A percentile compares a stretch with the other conserved stretches of the same genome.
These are phyloP conservation scores for Globisporangium acanthophoron DNA, from an alignment of 352 stramenopile species.

Conservation along the genomic window DNA sequence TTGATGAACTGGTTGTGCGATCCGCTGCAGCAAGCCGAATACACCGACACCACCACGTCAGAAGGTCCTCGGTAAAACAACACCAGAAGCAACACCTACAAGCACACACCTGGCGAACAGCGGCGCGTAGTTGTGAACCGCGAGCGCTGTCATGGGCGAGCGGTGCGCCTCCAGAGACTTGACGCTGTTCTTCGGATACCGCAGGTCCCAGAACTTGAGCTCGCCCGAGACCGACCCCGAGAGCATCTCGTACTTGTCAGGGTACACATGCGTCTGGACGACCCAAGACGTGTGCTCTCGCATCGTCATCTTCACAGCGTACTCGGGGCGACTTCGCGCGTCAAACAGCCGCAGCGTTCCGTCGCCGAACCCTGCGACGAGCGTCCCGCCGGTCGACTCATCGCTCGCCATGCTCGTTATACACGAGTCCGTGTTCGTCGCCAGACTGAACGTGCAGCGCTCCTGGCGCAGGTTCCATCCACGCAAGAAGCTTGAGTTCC, in stretches of 20 bases:
- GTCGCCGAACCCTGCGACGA: slow-evolving; percentile 93
- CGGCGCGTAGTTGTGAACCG: slow-evolving; percentile 93
- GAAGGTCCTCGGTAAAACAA: slow-evolving; percentile 3
- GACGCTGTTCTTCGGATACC: slow-evolving; percentile 75
- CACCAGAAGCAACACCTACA: not conserved
- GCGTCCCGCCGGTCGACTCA: slow-evolving; percentile 60
- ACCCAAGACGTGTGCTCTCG: slow-evolving; percentile 95
- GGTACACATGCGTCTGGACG: slow-evolving; percentile 87
- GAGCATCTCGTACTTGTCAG: slow-evolving; percentile 84
- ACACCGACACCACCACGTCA: slow-evolving; percentile 1
- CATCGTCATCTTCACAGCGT: slow-evolving; percentile 60
- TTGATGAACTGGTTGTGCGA: slow-evolving; percentile 99
- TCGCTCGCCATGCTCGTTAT: slow-evolving; percentile 88
- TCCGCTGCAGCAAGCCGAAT: slow-evolving; percentile 47
- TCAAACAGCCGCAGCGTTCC: slow-evolving; percentile 95
- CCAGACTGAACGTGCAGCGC: slow-evolving; percentile 73
- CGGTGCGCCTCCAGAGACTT: slow-evolving; percentile 88
- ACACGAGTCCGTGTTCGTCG: slow-evolving; percentile 87
- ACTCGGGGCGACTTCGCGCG: slow-evolving; percentile 73
- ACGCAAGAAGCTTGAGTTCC: slow-evolving; percentile 89
- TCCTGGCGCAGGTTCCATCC: slow-evolving; percentile 95
- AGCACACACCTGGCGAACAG: slow-evolving; percentile 88
- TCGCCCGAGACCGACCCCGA: slow-evolving; percentile 93
- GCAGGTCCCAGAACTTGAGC: slow-evolving; percentile 97
- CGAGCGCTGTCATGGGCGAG: slow-evolving; percentile 95